phyloP scores from a whole-genome alignment of 176 grass and related monocot species.

The Rhynchospora pubera region DNA sequence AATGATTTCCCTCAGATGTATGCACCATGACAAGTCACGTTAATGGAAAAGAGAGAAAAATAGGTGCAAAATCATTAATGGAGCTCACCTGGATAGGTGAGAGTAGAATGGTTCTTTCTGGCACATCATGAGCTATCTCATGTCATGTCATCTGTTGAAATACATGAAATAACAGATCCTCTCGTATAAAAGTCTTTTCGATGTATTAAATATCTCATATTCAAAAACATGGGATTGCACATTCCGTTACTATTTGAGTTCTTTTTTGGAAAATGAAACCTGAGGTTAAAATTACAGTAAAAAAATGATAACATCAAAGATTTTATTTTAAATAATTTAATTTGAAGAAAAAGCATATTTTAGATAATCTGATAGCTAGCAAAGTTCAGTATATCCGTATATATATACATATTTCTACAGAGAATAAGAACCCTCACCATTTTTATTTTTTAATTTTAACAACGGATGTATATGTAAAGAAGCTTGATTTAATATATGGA shows the following conservation, averaged over 20 bases:
- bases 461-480: too few relatives aligned
- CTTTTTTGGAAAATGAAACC: too few relatives aligned
- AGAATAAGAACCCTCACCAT: too few relatives aligned
- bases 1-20: neutral
- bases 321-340: neutral
- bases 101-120: constrained; percentile 32
- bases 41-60: constrained; percentile 4
- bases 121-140: constrained; percentile 18
- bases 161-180: neutral
- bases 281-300: neutral
- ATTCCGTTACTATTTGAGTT: too few relatives aligned
- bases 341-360: neutral
- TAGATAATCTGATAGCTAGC: too few relatives aligned
- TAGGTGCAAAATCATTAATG: constrained; percentile 22
- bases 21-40: constrained; percentile 4
- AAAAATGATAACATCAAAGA: neutral
- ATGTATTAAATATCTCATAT: too few relatives aligned
- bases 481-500: too few relatives aligned
- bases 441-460: too few relatives aligned
- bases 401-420: too few relatives aligned
- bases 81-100: constrained; percentile 8
- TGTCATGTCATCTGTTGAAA: constrained; percentile 24
- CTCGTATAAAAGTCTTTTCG: neutral
- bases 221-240: too few relatives aligned
- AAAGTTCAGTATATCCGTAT: too few relatives aligned